A percentile compares a stretch with the other conserved stretches of the same genome.
These are phyloP conservation scores for Macaranga tanarius DNA, from an alignment of 441 rosid genomes.

Conservation along the genomic window DNA sequence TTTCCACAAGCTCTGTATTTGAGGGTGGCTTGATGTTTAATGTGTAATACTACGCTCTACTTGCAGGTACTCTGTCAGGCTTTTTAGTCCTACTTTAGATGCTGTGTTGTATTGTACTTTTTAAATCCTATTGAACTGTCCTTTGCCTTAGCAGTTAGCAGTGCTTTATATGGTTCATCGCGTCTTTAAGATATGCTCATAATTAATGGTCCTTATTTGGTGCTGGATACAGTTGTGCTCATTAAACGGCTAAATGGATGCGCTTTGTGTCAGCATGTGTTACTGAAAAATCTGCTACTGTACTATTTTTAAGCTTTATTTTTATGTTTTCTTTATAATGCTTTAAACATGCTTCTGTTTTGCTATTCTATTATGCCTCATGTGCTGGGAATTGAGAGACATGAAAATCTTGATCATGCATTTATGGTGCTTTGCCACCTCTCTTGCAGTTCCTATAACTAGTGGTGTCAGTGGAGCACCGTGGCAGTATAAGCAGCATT, in stretches of 20 bases:
- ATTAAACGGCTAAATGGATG: not conserved
- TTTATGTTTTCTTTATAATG: not conserved
- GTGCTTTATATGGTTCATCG: conserved; percentile 9
- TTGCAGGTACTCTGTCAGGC: conserved; percentile 22
- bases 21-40: conserved; percentile 12
- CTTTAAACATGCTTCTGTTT: conserved; percentile 9
- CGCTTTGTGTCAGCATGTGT: not conserved
- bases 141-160: conserved; percentile 9
- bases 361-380: not conserved
- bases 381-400: conserved; percentile 30
- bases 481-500: not conserved
- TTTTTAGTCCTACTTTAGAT: conserved; percentile 15
- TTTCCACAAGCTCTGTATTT: not conserved
- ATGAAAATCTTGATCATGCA: conserved; percentile 20
- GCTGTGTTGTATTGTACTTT: conserved; percentile 18
- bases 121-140: not conserved
- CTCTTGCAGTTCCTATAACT: not conserved
- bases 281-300: conserved; percentile 5
- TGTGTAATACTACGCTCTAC: conserved; percentile 13
- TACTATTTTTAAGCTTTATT: not conserved
- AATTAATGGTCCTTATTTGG: conserved; percentile 4
- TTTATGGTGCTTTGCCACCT: not conserved
- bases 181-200: not conserved
- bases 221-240: conserved; percentile 14
- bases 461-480: conserved; percentile 20